Base-by-base conservation (phyloP, 352 stramenopile species). In the Phytophthora syringae region DNA sequence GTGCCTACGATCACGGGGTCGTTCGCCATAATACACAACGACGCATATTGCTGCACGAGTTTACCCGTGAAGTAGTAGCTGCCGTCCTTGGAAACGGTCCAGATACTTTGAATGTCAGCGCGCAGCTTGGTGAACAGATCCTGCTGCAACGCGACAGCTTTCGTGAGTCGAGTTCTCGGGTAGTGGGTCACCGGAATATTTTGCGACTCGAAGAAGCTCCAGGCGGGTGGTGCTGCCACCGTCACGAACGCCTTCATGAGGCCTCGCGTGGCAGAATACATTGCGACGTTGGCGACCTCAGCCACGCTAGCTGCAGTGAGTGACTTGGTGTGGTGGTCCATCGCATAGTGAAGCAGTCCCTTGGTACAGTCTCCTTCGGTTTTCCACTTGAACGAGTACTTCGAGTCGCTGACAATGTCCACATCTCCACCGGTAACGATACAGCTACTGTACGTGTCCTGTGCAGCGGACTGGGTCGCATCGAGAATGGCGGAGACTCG, bases 51-150 rank as follows among this genome's bases (percentile, higher is more conserved):
- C 51, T 90, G 82, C 20, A 83, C 84, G 13, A 80, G 67, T 53
- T 93, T 93, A 39, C 84, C 84, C 25, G 82, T 93, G 53, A 89
- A 92, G 60, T 93, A 92, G 59, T 84, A 92, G 64, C 79, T 90
- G 15, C 82, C 81, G 15, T 70, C 64, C 1, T 21, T 64, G 1
- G 80, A 25, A 28, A 92, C 83, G 1, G 70, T 76, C 85, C 82
- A 93, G 15, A 70, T 60, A 24, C 67, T 72, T 37, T 84, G 54
- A 18, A 94, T 80, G 52, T 94, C 85, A 18, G 40, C 57, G 10
- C 67, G 73, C 10, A 94, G 66, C 39, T 73, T 79, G 12, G 79
- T 64, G 15, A 85, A 62, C 11, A 94, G 54, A 60, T 68, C 66
- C 11, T 77, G 70, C 15, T 69, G 27, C n/a, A 53, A 52, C 28